A percentile compares a stretch with the other conserved stretches of the same genome.
These are phyloP conservation scores for Chenopodium album DNA, from an alignment of 148 eudicot species.

Conservation along the genomic window DNA sequence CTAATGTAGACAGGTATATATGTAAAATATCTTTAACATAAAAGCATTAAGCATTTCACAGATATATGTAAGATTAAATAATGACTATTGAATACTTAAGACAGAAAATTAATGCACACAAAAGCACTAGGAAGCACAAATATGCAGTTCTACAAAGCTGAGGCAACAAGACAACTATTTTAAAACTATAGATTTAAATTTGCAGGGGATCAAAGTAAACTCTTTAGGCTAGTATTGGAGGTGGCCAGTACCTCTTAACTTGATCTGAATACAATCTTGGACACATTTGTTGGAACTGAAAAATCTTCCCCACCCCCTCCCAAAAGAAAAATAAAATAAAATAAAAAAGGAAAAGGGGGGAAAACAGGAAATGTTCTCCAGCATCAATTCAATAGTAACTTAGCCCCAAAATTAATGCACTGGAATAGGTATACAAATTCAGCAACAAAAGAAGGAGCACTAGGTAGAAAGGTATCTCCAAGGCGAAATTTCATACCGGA, in stretches of 20 bases:
- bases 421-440: neutral
- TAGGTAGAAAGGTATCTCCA: neutral
- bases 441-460: conserved; percentile 9
- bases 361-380: too few species aligned
- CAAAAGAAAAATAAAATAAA: neutral
- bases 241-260: neutral
- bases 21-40: neutral
- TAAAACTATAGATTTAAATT: neutral
- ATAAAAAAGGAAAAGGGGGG: too few species aligned
- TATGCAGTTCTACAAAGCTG: neutral
- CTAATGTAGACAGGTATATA: neutral
- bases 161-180: neutral
- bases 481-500: conserved; percentile 48
- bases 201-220: neutral
- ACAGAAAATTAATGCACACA: too few species aligned
- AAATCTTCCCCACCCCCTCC: neutral
- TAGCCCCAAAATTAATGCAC: neutral
- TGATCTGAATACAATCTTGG: neutral
- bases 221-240: neutral
- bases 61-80: too few species aligned
- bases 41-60: neutral
- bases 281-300: neutral
- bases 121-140: too few species aligned
- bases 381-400: too few species aligned
- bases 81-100: too few species aligned